These are phyloP conservation scores for Penicillium olsonii DNA, from an alignment of 2,329 filamentous ascomycete species.

Conservation along the genomic window DNA sequence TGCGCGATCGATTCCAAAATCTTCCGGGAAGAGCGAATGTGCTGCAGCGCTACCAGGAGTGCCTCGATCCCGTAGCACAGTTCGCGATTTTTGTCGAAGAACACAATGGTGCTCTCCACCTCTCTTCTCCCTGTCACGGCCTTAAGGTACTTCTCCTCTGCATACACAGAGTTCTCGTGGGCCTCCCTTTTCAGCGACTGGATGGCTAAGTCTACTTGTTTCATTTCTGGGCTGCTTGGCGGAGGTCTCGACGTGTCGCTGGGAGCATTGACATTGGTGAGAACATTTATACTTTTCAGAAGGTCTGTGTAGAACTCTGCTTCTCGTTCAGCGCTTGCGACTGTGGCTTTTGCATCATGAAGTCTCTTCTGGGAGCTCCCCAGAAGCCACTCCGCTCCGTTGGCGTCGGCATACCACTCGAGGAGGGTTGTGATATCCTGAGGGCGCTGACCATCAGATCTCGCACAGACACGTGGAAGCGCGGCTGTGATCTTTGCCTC, in stretches of 20 bases:
- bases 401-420: neutral
- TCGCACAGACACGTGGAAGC: neutral
- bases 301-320: neutral
- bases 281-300: neutral
- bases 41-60: constrained; percentile 5
- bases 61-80: constrained; percentile 9
- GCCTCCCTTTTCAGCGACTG: neutral
- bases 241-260: neutral
- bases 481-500: neutral
- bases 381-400: neutral
- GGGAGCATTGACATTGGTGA: neutral
- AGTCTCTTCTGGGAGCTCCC: neutral
- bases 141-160: neutral
- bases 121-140: neutral
- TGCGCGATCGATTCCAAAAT: constrained; percentile 4
- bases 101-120: neutral
- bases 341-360: neutral
- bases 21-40: constrained; percentile 9
- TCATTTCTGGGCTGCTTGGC: neutral
- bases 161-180: neutral
- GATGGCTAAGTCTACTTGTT: neutral
- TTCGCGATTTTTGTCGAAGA: constrained; percentile 4
- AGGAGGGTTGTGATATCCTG: neutral
- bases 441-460: neutral
- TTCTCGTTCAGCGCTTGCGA: neutral